These are phyloP conservation scores for Guillardia theta DNA, from an alignment of 78 protist genomes.

Conservation along the genomic window DNA sequence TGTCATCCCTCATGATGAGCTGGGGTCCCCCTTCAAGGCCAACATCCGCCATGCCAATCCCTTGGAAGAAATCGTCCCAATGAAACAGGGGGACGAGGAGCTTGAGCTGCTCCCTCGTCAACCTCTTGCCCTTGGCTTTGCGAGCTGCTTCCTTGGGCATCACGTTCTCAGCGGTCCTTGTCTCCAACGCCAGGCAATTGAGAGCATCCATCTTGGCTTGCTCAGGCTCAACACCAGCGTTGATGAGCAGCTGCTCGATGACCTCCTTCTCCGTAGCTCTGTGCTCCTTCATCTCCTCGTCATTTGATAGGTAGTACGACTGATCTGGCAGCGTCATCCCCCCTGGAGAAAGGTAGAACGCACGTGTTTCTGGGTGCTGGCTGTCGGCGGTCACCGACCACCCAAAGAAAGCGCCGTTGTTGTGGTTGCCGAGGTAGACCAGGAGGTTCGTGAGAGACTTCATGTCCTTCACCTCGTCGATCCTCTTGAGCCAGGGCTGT, in stretches of 20 bases:
- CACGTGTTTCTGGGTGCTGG: not conserved
- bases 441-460: not conserved
- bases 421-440: not conserved
- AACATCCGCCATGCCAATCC: not conserved
- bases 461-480: slow-evolving; percentile 23
- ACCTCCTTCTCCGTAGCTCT: not conserved
- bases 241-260: not conserved
- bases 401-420: slow-evolving; percentile 15
- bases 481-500: slow-evolving; percentile 1
- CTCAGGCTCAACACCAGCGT: not conserved
- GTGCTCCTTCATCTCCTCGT: slow-evolving; percentile 24
- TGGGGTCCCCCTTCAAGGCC: not conserved
- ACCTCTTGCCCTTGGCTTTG: not conserved
- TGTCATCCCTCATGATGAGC: not conserved
- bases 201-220: not conserved
- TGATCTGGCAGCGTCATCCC: slow-evolving; percentile 3
- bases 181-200: not conserved
- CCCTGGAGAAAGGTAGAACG: not conserved
- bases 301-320: not conserved
- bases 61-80: not conserved
- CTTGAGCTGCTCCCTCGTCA: not conserved
- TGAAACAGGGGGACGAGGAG: not conserved
- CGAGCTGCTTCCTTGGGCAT: not conserved
- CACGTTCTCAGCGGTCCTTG: not conserved
- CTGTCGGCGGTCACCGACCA: not conserved